Evolutionary conservation across 257 asterid species (phyloP), one percentile per base, ranked within the genome.

Genomic region (Jacaranda mimosifolia): DNA sequence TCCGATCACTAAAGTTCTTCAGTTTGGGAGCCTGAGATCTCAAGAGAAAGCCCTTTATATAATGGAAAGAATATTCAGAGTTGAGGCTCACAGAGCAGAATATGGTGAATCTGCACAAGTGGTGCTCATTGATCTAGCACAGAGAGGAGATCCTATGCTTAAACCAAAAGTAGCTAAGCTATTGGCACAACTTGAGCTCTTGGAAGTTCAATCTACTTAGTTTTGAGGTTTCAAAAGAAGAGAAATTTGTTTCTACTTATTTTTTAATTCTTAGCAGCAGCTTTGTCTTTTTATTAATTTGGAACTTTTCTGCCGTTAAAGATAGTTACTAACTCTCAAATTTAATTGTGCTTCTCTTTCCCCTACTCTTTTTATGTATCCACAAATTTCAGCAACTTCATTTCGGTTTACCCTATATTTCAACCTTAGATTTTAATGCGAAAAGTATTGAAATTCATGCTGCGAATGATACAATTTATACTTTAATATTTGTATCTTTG

Each of bases 151-250:
- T 63, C 74, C 87, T 68, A 53, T 52, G 67, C 62, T 89, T 85
- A 89, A 87, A 77, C 89, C 90, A 4, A 68, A 18, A 21, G 84
- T 77, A 52, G 89, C 86, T 43, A 85, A 78, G 75, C 52, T 87
- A 63, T 77, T 87, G 80, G 94, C 87, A 66, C 91, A 87, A 70
- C 87, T 89, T 80, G 87, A 87, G 51, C 84, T 82, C 63, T 75
- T 86, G 83, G 88, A 86, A 78, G 53, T 39, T 75, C 88, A 85
- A 74, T 88, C 91, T 18, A 86, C 85, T 77, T 85, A 88, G 57
- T 85, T 83, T 73, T 89, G 82, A 88, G 69, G 48, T 55, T 68
- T 15, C 13, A 5, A 4, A 53, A 13, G 59, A 15, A 13, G 7
- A 53, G 7, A 14, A 13, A 15, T 5, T 53, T 53, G 59, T 14